phyloP scores from a whole-genome alignment of 805 yeast species.

The Sugiyamaella floridensis region DNA sequence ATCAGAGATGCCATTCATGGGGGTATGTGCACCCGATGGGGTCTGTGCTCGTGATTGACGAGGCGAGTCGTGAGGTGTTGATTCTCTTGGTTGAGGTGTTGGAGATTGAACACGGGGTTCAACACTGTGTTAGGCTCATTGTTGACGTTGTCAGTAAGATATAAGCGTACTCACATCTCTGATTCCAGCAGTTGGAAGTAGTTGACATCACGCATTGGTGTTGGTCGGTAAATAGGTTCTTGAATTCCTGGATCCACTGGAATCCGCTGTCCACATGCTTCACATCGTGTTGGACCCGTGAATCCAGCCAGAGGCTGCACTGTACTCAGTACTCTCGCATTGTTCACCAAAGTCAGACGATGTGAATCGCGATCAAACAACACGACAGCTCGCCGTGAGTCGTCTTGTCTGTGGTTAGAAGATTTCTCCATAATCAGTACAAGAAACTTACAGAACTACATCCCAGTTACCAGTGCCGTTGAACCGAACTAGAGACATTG shows the following conservation, averaged over 20 bases:
- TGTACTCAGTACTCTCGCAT: conserved; percentile 4
- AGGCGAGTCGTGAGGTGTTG: not conserved
- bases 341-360: conserved; percentile 14
- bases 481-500: not conserved
- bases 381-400: conserved; percentile 14
- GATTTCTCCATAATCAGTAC: not conserved
- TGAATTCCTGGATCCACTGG: not conserved
- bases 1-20: conserved; percentile 18
- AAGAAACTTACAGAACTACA: conserved; percentile 14
- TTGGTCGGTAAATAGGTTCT: not conserved
- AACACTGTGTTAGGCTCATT: not conserved
- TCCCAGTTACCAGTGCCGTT: conserved; percentile 10
- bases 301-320: not conserved
- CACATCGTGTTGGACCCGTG: conserved; percentile 6
- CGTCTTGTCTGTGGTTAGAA: conserved; percentile 9
- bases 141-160: not conserved
- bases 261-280: conserved; percentile 15
- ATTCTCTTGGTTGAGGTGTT: not conserved
- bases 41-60: not conserved
- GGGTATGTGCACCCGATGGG: not conserved
- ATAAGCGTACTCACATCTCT: not conserved
- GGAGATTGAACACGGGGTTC: not conserved
- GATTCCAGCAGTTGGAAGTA: conserved; percentile 18
- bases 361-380: conserved; percentile 14
- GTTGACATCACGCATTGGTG: conserved; percentile 4